Percentiles rank a stretch among this genome's conserved stretches.
These are phyloP conservation scores for Talaromyces sp. DNA, from an alignment of 2,329 filamentous ascomycete genomes.

Conservation along the genomic window DNA sequence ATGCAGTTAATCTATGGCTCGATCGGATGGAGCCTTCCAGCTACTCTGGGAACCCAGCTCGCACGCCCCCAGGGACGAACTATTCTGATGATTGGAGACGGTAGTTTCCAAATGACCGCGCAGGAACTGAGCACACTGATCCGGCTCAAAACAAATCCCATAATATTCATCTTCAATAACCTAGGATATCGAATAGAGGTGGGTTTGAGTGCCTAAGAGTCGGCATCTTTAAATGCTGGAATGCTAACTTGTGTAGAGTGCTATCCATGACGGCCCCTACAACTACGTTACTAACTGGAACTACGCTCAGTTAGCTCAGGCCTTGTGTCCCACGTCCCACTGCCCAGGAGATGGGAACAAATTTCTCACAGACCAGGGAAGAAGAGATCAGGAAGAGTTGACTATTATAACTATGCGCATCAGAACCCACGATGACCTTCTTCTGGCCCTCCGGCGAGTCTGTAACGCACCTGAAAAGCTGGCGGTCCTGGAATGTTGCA, in stretches of 20 bases:
- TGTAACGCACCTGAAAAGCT: background rate
- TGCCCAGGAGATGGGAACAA: too few relatives aligned
- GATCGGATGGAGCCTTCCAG: background rate
- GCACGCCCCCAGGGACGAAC: slow-evolving; percentile 46
- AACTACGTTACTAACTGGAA: slow-evolving; percentile 73
- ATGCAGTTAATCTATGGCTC: background rate
- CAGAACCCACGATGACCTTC: background rate
- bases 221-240: too few relatives aligned
- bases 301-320: background rate
- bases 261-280: slow-evolving; percentile 67
- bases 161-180: slow-evolving; percentile 79
- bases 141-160: slow-evolving; percentile 66
- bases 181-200: slow-evolving; percentile 85
- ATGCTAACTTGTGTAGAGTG: background rate
- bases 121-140: slow-evolving; percentile 84
- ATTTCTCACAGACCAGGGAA: too few relatives aligned
- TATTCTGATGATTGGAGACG: slow-evolving; percentile 82
- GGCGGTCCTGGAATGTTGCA: background rate
- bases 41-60: background rate
- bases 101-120: slow-evolving; percentile 76
- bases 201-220: slow-evolving; percentile 42
- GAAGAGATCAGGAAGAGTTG: too few relatives aligned
- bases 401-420: too few relatives aligned
- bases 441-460: background rate
- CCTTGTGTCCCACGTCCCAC: background rate